Percentiles rank a stretch among this genome's conserved stretches.
These are phyloP conservation scores for Plantago coronopus DNA, from an alignment of 305 asterid species.

Conservation along the genomic window DNA sequence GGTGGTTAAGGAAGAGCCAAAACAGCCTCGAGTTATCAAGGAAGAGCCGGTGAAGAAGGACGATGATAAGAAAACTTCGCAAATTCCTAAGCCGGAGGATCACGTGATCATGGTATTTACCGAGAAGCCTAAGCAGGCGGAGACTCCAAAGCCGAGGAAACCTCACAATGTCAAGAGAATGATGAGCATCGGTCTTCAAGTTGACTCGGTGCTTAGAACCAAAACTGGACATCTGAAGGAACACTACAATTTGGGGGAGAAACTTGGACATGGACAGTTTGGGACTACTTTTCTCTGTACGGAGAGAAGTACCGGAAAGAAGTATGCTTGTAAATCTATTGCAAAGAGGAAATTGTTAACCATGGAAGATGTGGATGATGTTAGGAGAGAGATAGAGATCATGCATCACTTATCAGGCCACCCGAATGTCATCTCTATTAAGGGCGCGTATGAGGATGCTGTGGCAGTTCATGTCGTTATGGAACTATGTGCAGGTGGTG, in stretches of 20 bases:
- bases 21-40: constrained; percentile 2
- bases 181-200: constrained; percentile 66
- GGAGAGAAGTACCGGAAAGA: constrained; percentile 49
- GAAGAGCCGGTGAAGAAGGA: constrained; percentile 18
- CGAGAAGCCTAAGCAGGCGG: constrained; percentile 25
- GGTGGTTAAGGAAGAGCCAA: constrained; percentile 14
- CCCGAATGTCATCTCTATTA: constrained; percentile 61
- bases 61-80: constrained; percentile 10
- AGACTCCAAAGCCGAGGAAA: constrained; percentile 31
- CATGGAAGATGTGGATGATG: constrained; percentile 69
- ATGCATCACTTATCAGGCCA: constrained; percentile 72
- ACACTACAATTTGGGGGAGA: constrained; percentile 50
- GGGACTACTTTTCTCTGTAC: constrained; percentile 72
- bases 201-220: constrained; percentile 59
- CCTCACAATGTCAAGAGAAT: constrained; percentile 39
- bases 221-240: constrained; percentile 68
- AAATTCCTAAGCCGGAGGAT: constrained; percentile 31
- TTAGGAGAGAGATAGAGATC: constrained; percentile 75
- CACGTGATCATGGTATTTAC: constrained; percentile 32
- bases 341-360: constrained; percentile 73
- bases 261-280: constrained; percentile 76
- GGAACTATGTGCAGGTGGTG: constrained; percentile 79
- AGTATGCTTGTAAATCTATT: constrained; percentile 75
- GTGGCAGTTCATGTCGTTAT: constrained; percentile 79
- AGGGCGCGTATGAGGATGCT: constrained; percentile 80